Conservation (phyloP, 495 filamentous ascomycete species). For the Ramalina peruviana region DNA sequence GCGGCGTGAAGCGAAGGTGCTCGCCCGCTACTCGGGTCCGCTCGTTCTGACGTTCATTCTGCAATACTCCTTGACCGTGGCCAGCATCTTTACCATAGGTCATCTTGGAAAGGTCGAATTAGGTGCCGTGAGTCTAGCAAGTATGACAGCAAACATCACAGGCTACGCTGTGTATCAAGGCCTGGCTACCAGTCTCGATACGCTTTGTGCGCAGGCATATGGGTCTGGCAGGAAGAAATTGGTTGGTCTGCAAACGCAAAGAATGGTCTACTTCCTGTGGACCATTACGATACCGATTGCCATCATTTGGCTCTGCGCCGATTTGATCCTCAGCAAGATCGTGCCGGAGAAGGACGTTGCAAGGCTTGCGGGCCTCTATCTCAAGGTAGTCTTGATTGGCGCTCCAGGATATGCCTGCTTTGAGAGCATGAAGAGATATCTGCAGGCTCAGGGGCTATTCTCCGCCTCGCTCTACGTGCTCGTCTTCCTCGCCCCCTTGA, state of each 20-base stretch:
- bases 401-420: conserved; percentile 59
- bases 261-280: conserved; percentile 54
- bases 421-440: conserved; percentile 58
- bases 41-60: conserved; percentile 60
- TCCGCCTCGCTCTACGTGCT: conserved; percentile 52
- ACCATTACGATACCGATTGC: conserved; percentile 50
- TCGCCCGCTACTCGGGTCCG: conserved; percentile 47
- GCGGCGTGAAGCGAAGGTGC: conserved; percentile 63
- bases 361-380: conserved; percentile 47
- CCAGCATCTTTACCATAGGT: conserved; percentile 54
- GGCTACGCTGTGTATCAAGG: conserved; percentile 62
- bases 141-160: conserved; percentile 60
- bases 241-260: conserved; percentile 58
- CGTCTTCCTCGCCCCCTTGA: conserved; percentile 54
- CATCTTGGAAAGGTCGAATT: conserved; percentile 51
- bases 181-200: conserved; percentile 59
- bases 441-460: conserved; percentile 64
- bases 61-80: conserved; percentile 60
- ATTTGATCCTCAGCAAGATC: conserved; percentile 43
- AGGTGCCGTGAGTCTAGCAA: conserved; percentile 49
- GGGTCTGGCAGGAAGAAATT: conserved; percentile 54
- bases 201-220: conserved; percentile 63
- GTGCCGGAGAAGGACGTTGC: conserved; percentile 54
- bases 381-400: conserved; percentile 51
- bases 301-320: conserved; percentile 48